Base-by-base conservation (phyloP, 2,329 filamentous ascomycete species). In the Monosporascus cannonballus region DNA sequence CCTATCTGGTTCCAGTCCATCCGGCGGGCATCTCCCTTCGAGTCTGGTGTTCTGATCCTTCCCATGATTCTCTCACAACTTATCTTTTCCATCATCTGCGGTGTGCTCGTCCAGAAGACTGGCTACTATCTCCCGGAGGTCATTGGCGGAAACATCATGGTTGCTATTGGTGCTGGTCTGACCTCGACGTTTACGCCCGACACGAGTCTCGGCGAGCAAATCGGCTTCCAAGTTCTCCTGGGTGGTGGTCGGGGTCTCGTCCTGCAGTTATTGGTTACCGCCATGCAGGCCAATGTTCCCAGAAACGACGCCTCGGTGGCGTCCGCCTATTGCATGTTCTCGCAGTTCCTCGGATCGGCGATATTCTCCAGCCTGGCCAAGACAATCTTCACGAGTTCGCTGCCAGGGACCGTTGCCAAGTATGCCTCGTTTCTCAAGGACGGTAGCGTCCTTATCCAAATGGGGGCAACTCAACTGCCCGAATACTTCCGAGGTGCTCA, bases 271-370 rank as follows among this genome's bases (percentile, higher is more conserved):
- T 54, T 65, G 14, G 51, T 67, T 15, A 52, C 61, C 5, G 61
- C 63, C 14, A 61, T 64, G 34, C 64, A 68, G 49, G 56, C 64
- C 41, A 58, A 61, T 42, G 56, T 61, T 7, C 58, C 60, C 8
- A 59, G 51, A 42, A 48, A 54, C 14, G 59, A 66, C 37, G 53
- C 61, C 8, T 59, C 64, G 15, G 54, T 61, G 49, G 59, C 56
- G 44, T 59, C 59, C 48, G 66, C 68, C 4, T 67, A 74, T 27
- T 62, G 73, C 27, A 71, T 78, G 56, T 79, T 81, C 62, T 77
- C 76, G 63, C 75, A 81, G 49, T 72, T 71, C 3, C 67, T 82
- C 0, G 77, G 78, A 15, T 76, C 76, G 2, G 73, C 79, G 2
- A 64, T 82, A 45, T 71, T 74, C 42, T 71, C 80, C 34, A 70